A percentile compares a stretch with the other conserved stretches of the same genome.
phyloP scores from a whole-genome alignment of 805 yeast species.

The Candida berthetii region DNA sequence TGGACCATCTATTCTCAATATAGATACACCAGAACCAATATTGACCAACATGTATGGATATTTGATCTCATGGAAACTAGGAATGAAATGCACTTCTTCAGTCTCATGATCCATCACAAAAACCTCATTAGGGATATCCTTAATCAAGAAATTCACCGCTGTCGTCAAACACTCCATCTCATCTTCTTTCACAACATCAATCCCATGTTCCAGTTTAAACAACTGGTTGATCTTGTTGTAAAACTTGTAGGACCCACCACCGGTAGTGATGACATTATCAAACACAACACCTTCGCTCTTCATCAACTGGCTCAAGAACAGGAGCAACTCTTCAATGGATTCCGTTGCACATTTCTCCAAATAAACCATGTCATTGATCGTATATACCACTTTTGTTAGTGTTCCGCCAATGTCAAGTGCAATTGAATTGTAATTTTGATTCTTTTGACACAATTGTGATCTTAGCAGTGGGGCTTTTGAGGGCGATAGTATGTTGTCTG shows the following conservation, averaged over 20 bases:
- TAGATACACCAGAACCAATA: conserved; percentile 96
- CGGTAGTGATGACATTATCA: conserved; percentile 65
- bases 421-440: not conserved
- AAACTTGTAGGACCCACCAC: conserved; percentile 89
- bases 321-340: not conserved
- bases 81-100: conserved; percentile 2
- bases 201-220: not conserved
- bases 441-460: no score
- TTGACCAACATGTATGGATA: conserved; percentile 89
- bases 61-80: conserved; percentile 18
- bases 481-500: no score
- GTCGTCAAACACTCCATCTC: conserved; percentile 89
- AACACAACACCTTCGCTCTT: not conserved
- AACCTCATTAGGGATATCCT: conserved; percentile 77
- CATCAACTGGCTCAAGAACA: not conserved
- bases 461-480: no score
- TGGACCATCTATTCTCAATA: conserved; percentile 88
- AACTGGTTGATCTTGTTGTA: conserved; percentile 42
- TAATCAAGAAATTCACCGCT: conserved; percentile 82
- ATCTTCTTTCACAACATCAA: conserved; percentile 38
- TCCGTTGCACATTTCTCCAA: conserved; percentile 2
- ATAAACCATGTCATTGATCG: not conserved
- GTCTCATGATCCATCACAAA: conserved; percentile 53
- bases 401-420: conserved; percentile 2
- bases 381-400: conserved; percentile 1